phyloP scores from a whole-genome alignment of 2,329 filamentous ascomycete genomes.

The Penicillium sp. region DNA sequence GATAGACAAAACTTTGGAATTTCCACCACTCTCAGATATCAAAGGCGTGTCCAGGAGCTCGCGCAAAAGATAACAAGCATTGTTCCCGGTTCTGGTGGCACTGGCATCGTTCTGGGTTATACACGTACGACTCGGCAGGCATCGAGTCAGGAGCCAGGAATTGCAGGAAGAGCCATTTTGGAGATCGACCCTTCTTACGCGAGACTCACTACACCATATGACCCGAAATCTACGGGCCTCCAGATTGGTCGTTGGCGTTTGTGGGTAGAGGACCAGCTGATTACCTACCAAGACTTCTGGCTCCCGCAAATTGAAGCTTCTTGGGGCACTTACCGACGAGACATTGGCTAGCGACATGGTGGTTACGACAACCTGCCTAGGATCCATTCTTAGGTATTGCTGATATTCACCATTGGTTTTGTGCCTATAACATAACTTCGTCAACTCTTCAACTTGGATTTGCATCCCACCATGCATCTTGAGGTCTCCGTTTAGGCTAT shows the following conservation, averaged over 20 bases:
- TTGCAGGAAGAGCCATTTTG: constrained; percentile 1
- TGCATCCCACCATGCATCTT: no score
- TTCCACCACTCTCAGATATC: not conserved
- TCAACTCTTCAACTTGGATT: no score
- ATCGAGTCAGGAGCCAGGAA: not conserved
- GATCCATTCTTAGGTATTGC: no score
- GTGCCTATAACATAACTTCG: no score
- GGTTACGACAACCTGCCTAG: no score
- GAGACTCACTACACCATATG: not conserved
- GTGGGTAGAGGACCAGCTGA: constrained; percentile 1
- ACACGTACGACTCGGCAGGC: not conserved
- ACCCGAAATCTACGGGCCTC: not conserved
- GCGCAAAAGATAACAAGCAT: not conserved
- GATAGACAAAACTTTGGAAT: not conserved
- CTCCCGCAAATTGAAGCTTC: not conserved
- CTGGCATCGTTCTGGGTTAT: not conserved
- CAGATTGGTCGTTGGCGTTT: constrained; percentile 1
- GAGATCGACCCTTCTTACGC: not conserved
- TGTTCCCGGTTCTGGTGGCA: not conserved
- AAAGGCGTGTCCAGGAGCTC: not conserved
- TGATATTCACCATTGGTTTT: no score
- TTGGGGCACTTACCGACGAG: not conserved
- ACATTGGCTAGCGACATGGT: not conserved
- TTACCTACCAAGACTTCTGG: constrained; percentile 3
- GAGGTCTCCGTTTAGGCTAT: no score